Evolutionary conservation across 371 early-diverging fungal species (phyloP), one percentile per base, ranked within the genome.

Genomic region (Rhizopus stolonifer): DNA sequence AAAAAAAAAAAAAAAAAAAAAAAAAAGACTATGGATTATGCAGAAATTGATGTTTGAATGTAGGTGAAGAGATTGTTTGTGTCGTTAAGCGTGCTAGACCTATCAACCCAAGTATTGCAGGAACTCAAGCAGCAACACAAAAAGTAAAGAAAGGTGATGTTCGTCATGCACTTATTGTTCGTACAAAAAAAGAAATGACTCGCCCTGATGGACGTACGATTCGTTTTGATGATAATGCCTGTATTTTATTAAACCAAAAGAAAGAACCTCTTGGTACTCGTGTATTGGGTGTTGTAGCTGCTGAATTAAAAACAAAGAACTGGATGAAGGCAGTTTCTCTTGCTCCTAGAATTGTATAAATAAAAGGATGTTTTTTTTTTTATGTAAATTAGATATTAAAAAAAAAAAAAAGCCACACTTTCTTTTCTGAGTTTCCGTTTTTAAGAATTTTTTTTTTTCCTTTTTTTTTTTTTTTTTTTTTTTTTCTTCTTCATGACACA

Each of bases 61-160:
- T 23, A 21, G 98, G 98, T 49, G 96, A 96, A 77, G 94, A 94
- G 65, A 96, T 98, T 61, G 95, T 95, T 14, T 92, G 94, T 61
- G 91, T 94, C 9, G 94, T 96, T 47, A 94, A 95, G 75, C 89
- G 90, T 72, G 96, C 96, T 40, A 80, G 90, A 65, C 88, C 96
- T 9, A 82, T 87, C 60, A 81, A 84, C 57, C 78, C 84, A 32
- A 71, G 60, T 39, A 54, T 74, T 23, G 64, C 61, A 15, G 74
- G 67, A 56, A 74, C 66, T 53, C 80, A 70, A 64, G 81, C 77
- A 24, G 73, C 79, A n/a, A 45, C 77, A 42, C 73, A 72, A 54
- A 95, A 93, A 74, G 86, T 98, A 49, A 91, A 91, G 73, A 94
- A 92, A 79, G 99, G 99, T 15, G 97, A 98, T 66, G 98, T 98